These are phyloP conservation scores for Chimonanthus salicifolius DNA, from an alignment of 164 flowering plant species.

Conservation along the genomic window DNA sequence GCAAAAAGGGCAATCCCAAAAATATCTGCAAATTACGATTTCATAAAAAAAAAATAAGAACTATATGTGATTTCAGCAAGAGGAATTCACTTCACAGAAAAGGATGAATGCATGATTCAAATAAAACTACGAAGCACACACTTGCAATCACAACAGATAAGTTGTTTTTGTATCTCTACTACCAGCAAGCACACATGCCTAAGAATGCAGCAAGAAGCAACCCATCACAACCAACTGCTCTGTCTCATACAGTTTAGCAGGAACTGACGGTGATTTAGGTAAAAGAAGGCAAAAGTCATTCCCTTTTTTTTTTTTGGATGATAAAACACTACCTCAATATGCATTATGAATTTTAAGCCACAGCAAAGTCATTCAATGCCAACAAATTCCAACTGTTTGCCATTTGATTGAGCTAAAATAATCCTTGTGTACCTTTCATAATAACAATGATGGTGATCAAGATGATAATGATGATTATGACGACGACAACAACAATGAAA, in stretches of 20 bases:
- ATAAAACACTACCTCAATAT: not conserved
- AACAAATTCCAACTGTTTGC: not conserved
- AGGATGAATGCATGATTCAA: too few species aligned
- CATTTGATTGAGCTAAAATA: not conserved
- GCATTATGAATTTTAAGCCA: not conserved
- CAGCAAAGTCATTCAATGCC: not conserved
- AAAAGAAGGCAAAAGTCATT: not conserved
- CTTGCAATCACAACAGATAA: not conserved
- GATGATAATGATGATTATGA: too few species aligned
- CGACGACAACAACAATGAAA: too few species aligned
- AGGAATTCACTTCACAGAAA: not conserved
- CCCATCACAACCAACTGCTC: not conserved
- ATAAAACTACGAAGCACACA: too few species aligned
- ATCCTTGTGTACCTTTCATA: not conserved
- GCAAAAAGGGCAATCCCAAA: constrained; percentile 73
- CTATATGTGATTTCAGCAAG: not conserved
- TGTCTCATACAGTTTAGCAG: not conserved
- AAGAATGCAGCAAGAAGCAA: not conserved
- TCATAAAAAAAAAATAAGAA: constrained; percentile 5
- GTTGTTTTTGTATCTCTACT: not conserved
- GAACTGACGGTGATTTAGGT: not conserved
- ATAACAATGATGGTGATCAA: not conserved
- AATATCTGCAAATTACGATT: constrained; percentile 61
- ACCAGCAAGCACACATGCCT: not conserved
- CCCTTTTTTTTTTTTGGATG: not conserved